Evolutionary conservation across 83 land plant genomes (phyloP).

Genomic region (Isoetes engelmannii): DNA sequence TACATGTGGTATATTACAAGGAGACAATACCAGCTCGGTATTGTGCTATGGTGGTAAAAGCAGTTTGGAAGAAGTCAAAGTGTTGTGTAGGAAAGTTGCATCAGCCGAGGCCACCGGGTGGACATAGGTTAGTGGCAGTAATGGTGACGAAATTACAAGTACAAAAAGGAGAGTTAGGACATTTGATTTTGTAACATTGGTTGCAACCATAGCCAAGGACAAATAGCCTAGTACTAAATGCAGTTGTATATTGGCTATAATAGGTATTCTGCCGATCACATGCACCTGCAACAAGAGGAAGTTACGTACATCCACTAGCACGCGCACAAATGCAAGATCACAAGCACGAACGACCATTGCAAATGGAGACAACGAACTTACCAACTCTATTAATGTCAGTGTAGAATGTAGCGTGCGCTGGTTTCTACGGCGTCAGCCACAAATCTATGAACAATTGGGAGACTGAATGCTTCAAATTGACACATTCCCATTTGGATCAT

Average conservation of each 20-base stretch:
- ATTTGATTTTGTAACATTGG: constrained; percentile 14
- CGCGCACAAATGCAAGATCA: too few species aligned
- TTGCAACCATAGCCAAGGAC: constrained; percentile 12
- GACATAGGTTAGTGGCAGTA: constrained; percentile 18
- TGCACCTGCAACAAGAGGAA: too few species aligned
- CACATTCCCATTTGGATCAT: too few species aligned
- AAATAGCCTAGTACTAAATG: constrained; percentile 14
- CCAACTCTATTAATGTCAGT: too few species aligned
- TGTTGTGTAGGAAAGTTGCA: constrained; percentile 13
- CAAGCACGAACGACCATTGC: too few species aligned
- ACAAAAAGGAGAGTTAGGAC: constrained; percentile 5
- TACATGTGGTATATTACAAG: constrained; percentile 10
- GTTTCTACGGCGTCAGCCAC: too few species aligned
- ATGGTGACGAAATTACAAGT: background rate
- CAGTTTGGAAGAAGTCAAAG: constrained; percentile 14
- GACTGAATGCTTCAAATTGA: too few species aligned
- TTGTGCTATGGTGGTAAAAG: background rate
- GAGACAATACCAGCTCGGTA: constrained; percentile 20
- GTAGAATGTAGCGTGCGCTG: too few species aligned
- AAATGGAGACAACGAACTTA: too few species aligned
- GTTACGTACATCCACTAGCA: too few species aligned
- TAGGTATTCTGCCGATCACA: constrained; percentile 9
- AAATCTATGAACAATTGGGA: too few species aligned
- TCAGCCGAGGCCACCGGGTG: constrained; percentile 14
- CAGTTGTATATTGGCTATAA: constrained; percentile 4